Base-by-base conservation (phyloP, 306 rosid species). In the Adenanthera pavonina region DNA sequence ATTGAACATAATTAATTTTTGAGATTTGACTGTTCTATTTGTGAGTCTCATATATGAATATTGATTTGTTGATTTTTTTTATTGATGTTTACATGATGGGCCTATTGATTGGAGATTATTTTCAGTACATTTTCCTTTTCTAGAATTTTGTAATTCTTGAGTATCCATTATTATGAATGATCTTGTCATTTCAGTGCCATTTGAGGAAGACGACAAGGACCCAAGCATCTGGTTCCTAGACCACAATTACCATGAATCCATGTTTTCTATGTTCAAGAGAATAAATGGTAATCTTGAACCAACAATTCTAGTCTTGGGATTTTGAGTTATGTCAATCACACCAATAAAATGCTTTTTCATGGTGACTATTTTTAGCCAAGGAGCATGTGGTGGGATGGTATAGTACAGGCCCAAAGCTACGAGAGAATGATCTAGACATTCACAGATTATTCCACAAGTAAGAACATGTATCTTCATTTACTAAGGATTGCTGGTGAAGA, bases 221-320 rank as follows among this genome's bases (percentile, higher is more conserved):
- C 88, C 91, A 2, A 89, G 91, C 79, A 91, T 91, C 72, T 91
- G 95, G 95, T 91, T 91, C 84, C 90, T 91, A 44, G 95, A 91
- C 75, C 95, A 91, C 86, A 91, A 91, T 78, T 91, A 91, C 76
- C 95, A 91, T 10, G 95, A 91, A n/a, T 80, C 92, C 0, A 91
- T 91, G 92, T 89, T 84, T 79, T 91, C 95, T 1, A 91, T 91
- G 95, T 91, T 91, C 83, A 91, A 91, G 91, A 91, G 95, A 72
- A 91, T 91, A 70, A 91, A 91, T 81, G 95, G 95, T 91, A 72
- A 46, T 70, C 20, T 70, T 70, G 57, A 6, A 46, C 30, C 12
- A 25, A 47, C 19, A 25, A 20, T 47, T 70, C 41, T 70, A 12
- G 56, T 47, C 20, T 47, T 20, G 33, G 75, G 38, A 25, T 70